phyloP scores from a whole-genome alignment of 805 yeast genomes.

The Wickerhamomyces sydowiorum region DNA sequence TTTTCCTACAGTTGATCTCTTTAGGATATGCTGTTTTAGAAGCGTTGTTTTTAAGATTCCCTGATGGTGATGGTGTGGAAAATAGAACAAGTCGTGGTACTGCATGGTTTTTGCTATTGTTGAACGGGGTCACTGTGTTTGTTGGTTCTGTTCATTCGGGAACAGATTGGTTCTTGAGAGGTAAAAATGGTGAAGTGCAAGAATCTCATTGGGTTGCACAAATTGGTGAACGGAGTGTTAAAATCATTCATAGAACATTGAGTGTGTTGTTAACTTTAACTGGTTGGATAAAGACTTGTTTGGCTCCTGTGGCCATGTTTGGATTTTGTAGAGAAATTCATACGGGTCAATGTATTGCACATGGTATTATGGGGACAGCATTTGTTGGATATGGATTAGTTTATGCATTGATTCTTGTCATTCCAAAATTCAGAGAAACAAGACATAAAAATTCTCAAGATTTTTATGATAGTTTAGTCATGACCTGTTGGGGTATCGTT shows the following conservation, averaged over 20 bases:
- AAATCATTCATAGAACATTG: conserved; percentile 35
- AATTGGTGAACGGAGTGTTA: conserved; percentile 32
- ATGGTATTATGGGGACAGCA: conserved; percentile 93
- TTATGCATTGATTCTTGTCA: conserved; percentile 55
- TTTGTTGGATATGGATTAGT: conserved; percentile 78
- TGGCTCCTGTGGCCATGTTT: conserved; percentile 78
- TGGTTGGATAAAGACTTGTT: conserved; percentile 75
- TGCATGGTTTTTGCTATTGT: conserved; percentile 51
- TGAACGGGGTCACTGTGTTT: conserved; percentile 42
- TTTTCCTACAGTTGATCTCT: conserved; percentile 39
- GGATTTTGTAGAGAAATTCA: conserved; percentile 83
- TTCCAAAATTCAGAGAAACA: conserved; percentile 68
- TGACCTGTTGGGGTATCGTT: conserved; percentile 87
- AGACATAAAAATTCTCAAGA: conserved; percentile 64
- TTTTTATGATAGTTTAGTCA: conserved; percentile 72
- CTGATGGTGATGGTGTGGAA: conserved; percentile 62
- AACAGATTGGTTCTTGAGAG: conserved; percentile 30
- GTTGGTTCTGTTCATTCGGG: conserved; percentile 54
- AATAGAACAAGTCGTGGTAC: conserved; percentile 64
- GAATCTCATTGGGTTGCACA: conserved; percentile 28
- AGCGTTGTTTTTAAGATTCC: conserved; percentile 50
- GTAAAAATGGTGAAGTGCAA: conserved; percentile 13
- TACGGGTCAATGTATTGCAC: conserved; percentile 95
- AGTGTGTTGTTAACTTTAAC: conserved; percentile 43
- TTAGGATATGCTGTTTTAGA: conserved; percentile 52